These are phyloP conservation scores for Claviceps spartinae DNA, from an alignment of 2,329 filamentous ascomycete species.

Conservation along the genomic window DNA sequence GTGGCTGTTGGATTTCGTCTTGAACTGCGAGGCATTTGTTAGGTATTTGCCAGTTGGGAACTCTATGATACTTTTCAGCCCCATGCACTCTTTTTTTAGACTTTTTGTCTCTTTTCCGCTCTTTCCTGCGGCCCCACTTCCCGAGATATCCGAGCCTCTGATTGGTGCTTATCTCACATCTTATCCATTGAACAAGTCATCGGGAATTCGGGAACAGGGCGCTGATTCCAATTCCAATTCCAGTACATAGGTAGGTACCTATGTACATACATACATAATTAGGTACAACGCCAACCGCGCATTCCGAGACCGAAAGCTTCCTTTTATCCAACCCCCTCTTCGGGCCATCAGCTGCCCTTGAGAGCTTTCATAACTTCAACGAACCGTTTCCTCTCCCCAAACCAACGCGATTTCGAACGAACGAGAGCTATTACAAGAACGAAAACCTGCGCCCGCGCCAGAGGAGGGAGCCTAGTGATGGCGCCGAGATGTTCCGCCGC, in stretches of 20 bases:
- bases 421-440: neutral
- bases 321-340: neutral
- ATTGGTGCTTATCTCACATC: neutral
- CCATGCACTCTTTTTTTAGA: no score
- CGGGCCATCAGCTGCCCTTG: neutral
- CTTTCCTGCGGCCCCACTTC: neutral
- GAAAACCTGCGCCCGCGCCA: neutral
- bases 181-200: neutral
- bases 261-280: no score
- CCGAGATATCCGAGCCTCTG: neutral
- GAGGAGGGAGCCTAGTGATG: constrained; percentile 12
- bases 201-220: no score
- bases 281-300: neutral
- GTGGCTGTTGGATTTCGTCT: no score
- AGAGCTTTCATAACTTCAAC: neutral
- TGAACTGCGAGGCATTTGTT: no score
- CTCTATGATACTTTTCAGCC: no score
- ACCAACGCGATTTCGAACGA: neutral
- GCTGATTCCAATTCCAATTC: neutral
- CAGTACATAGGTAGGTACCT: no score
- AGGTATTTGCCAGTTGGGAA: no score
- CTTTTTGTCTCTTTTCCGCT: neutral
- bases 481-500: constrained; percentile 15
- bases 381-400: neutral
- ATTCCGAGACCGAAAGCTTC: neutral